Base-by-base conservation (phyloP, 164 flowering plant species). In the Nelumbo lutea region DNA sequence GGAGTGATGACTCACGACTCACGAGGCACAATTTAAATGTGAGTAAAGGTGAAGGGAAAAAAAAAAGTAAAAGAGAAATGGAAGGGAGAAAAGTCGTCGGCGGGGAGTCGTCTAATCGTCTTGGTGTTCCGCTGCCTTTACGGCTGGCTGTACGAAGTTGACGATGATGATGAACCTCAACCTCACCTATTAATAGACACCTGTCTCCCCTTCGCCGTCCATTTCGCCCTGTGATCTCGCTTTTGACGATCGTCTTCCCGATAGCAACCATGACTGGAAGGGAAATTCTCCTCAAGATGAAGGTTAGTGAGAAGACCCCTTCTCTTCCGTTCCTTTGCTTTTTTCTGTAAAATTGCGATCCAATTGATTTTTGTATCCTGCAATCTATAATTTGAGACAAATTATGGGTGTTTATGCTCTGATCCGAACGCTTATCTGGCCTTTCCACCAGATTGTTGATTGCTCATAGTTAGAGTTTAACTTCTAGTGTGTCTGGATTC, bases 251-350 rank as follows among this genome's bases (percentile, higher is more conserved):
- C 27, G 27, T 27, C 27, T 27, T 27, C 27, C 27, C 27, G 27
- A 27, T 27, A 61, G 65, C 8, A 68, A 64, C 65, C 75, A 85
- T 89, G 90, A 57, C 81, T 0, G 93, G 90, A 42, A 84, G 61
- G 73, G 91, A 90, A 60, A 83, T 90, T 63, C 78, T 90, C 59
- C 82, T 80, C 70, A 90, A 87, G 79, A 87, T 87, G 80, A 90
- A 88, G 96, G 96, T 88, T 0, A 27, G 27, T 27, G 6, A 7
- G 27, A 27, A 27, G 27, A 27, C 27, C 11, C 45, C 48, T 6
- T 50, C 61, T 27, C 46, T 9, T 63, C 56, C 40, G 10, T 39
- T 13, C 3, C 47, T 4, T 27, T 27, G 27, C 27, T 27, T 11
- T 3, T n/a, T 15, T 5, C 9, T 57, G 6, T 57, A 15, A 15